A percentile compares a stretch with the other conserved stretches of the same genome.
Conservation (phyloP, 495 filamentous ascomycete genomes). For the Aspergillus taichungensis region DNA sequence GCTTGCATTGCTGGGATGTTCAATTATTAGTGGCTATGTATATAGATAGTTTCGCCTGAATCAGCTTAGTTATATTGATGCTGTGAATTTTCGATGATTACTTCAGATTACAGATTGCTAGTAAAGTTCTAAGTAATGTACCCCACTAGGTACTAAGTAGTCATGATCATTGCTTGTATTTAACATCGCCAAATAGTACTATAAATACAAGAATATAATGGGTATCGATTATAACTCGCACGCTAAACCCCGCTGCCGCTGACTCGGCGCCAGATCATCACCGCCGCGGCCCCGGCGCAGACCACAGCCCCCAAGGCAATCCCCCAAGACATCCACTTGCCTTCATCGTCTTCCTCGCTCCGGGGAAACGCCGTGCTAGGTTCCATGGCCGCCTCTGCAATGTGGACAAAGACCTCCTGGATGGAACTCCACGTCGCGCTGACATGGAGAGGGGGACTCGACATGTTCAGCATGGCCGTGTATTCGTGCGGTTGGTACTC, state of each 20-base stretch:
- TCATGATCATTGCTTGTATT: no score
- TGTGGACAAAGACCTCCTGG: constrained; percentile 78
- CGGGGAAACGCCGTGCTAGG: constrained; percentile 83
- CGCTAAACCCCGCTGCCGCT: constrained; percentile 28
- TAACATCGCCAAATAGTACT: no score
- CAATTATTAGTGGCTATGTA: constrained; percentile 10
- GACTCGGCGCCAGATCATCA: constrained; percentile 61
- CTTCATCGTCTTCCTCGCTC: constrained; percentile 68
- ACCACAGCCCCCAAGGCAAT: constrained; percentile 74
- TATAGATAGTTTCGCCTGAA: neutral
- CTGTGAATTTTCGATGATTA: no score
- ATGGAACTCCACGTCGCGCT: constrained; percentile 88
- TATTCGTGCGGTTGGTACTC: constrained; percentile 92
- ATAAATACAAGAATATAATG: neutral
- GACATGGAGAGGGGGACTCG: constrained; percentile 78
- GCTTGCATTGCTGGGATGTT: no score
- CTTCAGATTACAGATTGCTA: no score
- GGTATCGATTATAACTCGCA: neutral
- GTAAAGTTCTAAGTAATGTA: no score
- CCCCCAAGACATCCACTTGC: constrained; percentile 75
- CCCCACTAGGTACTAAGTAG: no score
- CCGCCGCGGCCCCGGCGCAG: constrained; percentile 71
- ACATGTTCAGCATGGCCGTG: constrained; percentile 65
- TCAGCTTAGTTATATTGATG: no score
- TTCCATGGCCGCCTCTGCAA: constrained; percentile 85